phyloP scores from a whole-genome alignment of 768 basidiomycete species.

The Lactifluus volemus region DNA sequence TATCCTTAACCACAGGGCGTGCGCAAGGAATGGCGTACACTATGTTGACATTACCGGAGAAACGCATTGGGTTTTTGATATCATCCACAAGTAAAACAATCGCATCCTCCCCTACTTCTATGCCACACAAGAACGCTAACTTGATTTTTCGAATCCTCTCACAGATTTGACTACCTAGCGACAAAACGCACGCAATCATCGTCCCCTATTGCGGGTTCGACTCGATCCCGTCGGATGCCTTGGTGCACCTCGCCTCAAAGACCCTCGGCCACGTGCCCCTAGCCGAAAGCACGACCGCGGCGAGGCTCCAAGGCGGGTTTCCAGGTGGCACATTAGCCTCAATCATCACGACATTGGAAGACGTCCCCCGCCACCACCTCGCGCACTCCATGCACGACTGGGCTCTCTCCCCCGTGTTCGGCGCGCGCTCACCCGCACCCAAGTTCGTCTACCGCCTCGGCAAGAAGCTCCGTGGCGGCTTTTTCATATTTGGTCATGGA shows the following conservation, averaged over 20 bases:
- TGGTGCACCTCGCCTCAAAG: constrained; percentile 58
- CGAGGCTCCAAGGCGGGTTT: constrained; percentile 37
- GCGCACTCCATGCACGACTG: constrained; percentile 29
- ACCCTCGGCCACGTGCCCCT: constrained; percentile 46
- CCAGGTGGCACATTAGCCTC: constrained; percentile 58
- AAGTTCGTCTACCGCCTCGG: constrained; percentile 31
- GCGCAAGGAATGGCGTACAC: constrained; percentile 64
- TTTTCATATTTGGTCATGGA: constrained; percentile 33
- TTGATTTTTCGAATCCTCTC: neutral
- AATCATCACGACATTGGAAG: constrained; percentile 25
- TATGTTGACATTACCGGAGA: constrained; percentile 86
- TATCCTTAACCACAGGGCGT: constrained; percentile 46
- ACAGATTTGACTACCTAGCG: constrained; percentile 65
- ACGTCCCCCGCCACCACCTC: constrained; percentile 27
- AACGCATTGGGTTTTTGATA: constrained; percentile 51
- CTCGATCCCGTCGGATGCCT: constrained; percentile 67
- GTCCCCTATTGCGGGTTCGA: constrained; percentile 75
- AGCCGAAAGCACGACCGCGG: constrained; percentile 51
- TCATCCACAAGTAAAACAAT: constrained; percentile 47
- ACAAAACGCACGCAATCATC: constrained; percentile 61
- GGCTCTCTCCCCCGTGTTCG: constrained; percentile 33
- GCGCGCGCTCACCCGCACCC: constrained; percentile 27
- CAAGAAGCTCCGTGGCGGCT: constrained; percentile 22
- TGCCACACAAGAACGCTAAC: neutral
- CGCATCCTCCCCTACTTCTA: neutral